Conservation (phyloP, 352 stramenopile genomes). For the Blastocystis sp. region DNA sequence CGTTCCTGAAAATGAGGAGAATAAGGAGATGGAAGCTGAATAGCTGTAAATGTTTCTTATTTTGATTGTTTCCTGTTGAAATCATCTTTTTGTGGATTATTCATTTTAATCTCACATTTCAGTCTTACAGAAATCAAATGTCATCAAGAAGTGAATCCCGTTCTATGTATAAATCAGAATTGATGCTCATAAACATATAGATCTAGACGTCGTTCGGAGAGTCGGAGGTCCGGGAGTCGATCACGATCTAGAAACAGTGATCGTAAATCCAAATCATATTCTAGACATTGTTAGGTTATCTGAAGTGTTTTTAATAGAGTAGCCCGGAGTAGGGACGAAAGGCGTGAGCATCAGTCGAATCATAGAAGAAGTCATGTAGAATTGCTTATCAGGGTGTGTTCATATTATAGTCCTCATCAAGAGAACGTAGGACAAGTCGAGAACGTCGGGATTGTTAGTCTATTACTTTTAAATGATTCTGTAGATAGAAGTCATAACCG, state of each 20-base stretch:
- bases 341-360: not conserved
- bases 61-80: not conserved
- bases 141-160: not conserved
- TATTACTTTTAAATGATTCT: not conserved
- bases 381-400: not conserved
- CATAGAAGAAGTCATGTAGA: not conserved
- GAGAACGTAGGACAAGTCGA: not conserved
- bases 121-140: not conserved
- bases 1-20: conserved; percentile 19
- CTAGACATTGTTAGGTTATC: not conserved
- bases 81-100: not conserved
- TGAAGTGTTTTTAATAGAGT: not conserved
- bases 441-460: not conserved
- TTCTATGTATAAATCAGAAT: not conserved
- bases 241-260: not conserved
- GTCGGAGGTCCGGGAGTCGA: not conserved
- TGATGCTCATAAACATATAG: not conserved
- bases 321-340: not conserved
- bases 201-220: not conserved
- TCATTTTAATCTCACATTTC: not conserved
- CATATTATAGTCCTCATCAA: not conserved
- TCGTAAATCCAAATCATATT: not conserved
- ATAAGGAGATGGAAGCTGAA: conserved; percentile 39
- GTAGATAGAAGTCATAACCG: not conserved
- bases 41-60: conserved; percentile 10